phyloP scores from a whole-genome alignment of 805 yeast species.

The Hanseniaspora pseudoguilliermondii region DNA sequence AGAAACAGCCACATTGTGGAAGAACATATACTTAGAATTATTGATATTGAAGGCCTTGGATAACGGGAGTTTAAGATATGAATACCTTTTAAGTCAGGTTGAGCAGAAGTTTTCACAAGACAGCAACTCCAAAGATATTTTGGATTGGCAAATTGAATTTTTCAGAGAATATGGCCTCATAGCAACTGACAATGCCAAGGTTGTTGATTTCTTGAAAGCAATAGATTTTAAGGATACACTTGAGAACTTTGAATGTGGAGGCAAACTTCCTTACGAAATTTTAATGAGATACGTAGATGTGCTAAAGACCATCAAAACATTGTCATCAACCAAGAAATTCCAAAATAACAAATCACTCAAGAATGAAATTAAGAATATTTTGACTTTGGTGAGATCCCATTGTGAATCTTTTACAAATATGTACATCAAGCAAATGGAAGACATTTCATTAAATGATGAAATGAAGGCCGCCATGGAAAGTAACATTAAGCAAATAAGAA shows the following conservation, averaged over 20 bases:
- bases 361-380: background rate
- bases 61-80: conserved; percentile 3
- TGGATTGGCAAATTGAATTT: conserved; percentile 2
- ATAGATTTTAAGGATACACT: background rate
- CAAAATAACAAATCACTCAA: conserved; percentile 2
- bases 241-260: background rate
- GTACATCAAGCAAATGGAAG: background rate
- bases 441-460: background rate
- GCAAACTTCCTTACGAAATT: background rate
- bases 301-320: conserved; percentile 3
- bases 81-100: background rate
- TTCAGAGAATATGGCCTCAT: background rate
- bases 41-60: conserved; percentile 3
- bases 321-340: conserved; percentile 9
- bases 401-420: background rate
- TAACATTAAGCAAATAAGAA: conserved; percentile 18
- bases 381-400: background rate
- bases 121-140: background rate
- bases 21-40: background rate
- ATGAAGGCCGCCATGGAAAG: background rate
- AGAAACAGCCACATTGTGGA: background rate
- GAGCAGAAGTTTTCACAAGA: background rate
- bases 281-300: background rate
- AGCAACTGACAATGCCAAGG: conserved; percentile 1
- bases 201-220: background rate